These are phyloP conservation scores for Aspergillus latus DNA, from an alignment of 2,329 filamentous ascomycete species.

Conservation along the genomic window DNA sequence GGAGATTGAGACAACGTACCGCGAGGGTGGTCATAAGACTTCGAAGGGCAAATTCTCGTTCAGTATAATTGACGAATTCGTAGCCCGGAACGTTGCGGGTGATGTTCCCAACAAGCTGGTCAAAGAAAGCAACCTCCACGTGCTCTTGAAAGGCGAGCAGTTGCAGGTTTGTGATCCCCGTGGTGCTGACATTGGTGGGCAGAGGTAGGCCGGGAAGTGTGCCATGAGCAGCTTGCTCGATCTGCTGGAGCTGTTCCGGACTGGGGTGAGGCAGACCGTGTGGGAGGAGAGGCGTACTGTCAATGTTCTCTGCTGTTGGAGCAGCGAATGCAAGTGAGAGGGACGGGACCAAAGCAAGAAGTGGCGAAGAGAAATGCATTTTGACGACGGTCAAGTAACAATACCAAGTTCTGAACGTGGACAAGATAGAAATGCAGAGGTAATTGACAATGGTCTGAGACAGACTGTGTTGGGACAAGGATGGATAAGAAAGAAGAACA, in stretches of 20 bases:
- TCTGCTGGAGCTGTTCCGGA: conserved; percentile 49
- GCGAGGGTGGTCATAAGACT: conserved; percentile 55
- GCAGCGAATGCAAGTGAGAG: background rate
- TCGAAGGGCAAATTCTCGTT: conserved; percentile 44
- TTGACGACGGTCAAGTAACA: conserved; percentile 5
- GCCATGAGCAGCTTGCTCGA: conserved; percentile 59
- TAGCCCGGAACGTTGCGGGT: conserved; percentile 57
- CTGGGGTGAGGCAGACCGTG: conserved; percentile 63
- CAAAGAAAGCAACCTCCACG: conserved; percentile 71
- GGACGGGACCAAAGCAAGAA: conserved; percentile 1
- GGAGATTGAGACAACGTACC: conserved; percentile 35
- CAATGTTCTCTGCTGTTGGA: background rate
- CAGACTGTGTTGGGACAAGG: background rate
- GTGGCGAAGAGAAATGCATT: conserved; percentile 8
- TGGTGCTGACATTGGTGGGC: conserved; percentile 51
- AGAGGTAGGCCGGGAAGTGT: conserved; percentile 60
- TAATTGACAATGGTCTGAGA: background rate
- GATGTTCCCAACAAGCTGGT: conserved; percentile 64
- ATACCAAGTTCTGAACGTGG: background rate
- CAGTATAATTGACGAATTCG: conserved; percentile 45
- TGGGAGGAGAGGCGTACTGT: conserved; percentile 21
- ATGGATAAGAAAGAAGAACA: background rate
- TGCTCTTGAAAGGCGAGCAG: conserved; percentile 70
- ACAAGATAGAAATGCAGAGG: background rate
- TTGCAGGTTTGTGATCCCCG: conserved; percentile 58